These are phyloP conservation scores for Symbiodinium natans DNA, from an alignment of 73 alveolate genomes.

Conservation along the genomic window DNA sequence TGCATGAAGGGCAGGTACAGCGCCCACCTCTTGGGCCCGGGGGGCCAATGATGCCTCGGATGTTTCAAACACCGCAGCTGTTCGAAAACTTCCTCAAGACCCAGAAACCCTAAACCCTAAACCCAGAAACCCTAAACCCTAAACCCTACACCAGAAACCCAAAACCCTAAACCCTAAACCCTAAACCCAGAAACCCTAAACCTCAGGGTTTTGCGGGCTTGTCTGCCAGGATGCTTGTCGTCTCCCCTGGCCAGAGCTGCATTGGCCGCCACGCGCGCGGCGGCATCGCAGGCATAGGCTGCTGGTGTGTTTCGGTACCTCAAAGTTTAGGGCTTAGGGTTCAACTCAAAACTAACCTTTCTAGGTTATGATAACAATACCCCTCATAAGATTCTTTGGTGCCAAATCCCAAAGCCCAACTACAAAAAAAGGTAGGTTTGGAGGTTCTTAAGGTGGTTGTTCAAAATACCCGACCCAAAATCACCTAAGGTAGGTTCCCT, in stretches of 20 bases:
- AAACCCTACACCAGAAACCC: too few species aligned
- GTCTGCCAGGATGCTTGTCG: slow-evolving; percentile 29
- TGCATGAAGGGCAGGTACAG: slow-evolving; percentile 88
- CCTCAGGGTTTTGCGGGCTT: neutral
- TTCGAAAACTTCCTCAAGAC: neutral
- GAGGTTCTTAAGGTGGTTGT: too few species aligned
- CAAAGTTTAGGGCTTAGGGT: neutral
- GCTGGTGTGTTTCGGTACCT: slow-evolving; percentile 67
- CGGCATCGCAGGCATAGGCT: slow-evolving; percentile 72
- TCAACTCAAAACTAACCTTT: neutral
- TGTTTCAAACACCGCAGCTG: too few species aligned
- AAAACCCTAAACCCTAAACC: too few species aligned
- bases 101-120: neutral
- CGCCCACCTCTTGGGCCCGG: slow-evolving; percentile 87
- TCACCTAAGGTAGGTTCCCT: too few species aligned
- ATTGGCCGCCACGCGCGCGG: slow-evolving; percentile 90
- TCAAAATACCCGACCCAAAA: too few species aligned
- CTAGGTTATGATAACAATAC: too few species aligned
- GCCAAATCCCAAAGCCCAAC: too few species aligned
- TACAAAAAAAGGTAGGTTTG: too few species aligned
- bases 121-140: neutral
- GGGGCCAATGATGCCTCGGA: slow-evolving; percentile 34
- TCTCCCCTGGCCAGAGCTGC: slow-evolving; percentile 69
- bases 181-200: too few species aligned
- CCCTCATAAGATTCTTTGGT: too few species aligned